A percentile compares a stretch with the other conserved stretches of the same genome.
Conservation (phyloP, 2,329 filamentous ascomycete genomes). For the Nemania abortiva region DNA sequence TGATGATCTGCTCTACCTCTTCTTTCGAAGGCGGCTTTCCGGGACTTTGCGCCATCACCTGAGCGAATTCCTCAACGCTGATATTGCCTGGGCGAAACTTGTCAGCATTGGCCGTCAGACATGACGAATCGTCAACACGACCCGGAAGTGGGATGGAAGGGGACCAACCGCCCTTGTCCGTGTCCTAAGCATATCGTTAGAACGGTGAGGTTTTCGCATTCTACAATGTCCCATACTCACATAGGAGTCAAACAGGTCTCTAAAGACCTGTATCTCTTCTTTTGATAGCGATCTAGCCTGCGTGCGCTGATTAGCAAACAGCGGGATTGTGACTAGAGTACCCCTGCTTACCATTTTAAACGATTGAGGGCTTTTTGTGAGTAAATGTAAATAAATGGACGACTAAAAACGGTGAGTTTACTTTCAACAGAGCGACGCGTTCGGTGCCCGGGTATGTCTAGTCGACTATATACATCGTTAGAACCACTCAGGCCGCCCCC, state of each 20-base stretch:
- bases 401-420: not conserved
- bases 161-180: constrained; percentile 48
- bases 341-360: constrained; percentile 14
- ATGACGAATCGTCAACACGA: not conserved
- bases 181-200: constrained; percentile 38
- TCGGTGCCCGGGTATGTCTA: not conserved
- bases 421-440: not conserved
- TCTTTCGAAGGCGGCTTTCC: constrained; percentile 47
- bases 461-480: not conserved
- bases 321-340: not conserved
- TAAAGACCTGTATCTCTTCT: constrained; percentile 50
- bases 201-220: not conserved
- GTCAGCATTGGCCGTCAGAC: not conserved
- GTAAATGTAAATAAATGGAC: not conserved
- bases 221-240: constrained; percentile 37
- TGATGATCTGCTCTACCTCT: constrained; percentile 55
- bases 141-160: not conserved
- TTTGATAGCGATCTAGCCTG: constrained; percentile 45
- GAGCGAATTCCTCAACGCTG: constrained; percentile 54
- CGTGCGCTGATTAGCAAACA: not conserved
- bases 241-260: constrained; percentile 49
- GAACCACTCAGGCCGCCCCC: not conserved
- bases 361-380: too few relatives aligned
- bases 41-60: constrained; percentile 53
- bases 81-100: constrained; percentile 49